Base-by-base conservation (phyloP, 331 rosid species). In the Arachis monticola region DNA sequence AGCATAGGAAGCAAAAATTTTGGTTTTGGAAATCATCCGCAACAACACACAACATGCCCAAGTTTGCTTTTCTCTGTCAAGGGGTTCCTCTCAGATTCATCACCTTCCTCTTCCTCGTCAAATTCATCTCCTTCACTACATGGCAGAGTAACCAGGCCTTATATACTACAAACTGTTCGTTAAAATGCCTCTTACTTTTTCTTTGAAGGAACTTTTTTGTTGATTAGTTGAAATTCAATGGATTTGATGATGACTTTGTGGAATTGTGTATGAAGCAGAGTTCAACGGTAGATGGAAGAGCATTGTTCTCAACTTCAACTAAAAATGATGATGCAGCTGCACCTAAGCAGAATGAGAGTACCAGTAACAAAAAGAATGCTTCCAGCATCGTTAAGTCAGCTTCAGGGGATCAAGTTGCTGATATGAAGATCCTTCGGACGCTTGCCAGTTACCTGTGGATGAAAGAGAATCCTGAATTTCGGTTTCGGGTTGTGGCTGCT, bases 371-470 rank as follows among this genome's bases (percentile, higher is more conserved):
- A 5, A 84, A 84, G 40, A 7, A 4, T 53, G 60, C 76, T 77
- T 13, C 81, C 5, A 64, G 59, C 46, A 30, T 60, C 74, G 71
- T 65, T 60, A 81, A 77, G 63, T 10, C 59, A 27, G 4, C 79
- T 35, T 13, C 81, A 0, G 74, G 52, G 65, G 88, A 58, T 51
- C 76, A 78, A 40, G 8, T 74, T 70, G 80, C 85, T 41, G 85
- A 81, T 74, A 32, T 74, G 7, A 88, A 86, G 84, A 95, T 95
- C 73, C 87, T 95, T 50, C 88, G 87, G 5, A 90, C 92, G 47
- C 97, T 95, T 27, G 99, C 92, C 8, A 76, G 96, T 77, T 95
- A 92, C 85, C 75, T 95, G 82, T 95, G 99, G 99, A 92, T 92
- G 96, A 92, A 86, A 78, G 97, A 92, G 60, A 92, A 90, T 72